Base-by-base conservation (phyloP, 2,329 filamentous ascomycete genomes). In the Venturia asperata region DNA sequence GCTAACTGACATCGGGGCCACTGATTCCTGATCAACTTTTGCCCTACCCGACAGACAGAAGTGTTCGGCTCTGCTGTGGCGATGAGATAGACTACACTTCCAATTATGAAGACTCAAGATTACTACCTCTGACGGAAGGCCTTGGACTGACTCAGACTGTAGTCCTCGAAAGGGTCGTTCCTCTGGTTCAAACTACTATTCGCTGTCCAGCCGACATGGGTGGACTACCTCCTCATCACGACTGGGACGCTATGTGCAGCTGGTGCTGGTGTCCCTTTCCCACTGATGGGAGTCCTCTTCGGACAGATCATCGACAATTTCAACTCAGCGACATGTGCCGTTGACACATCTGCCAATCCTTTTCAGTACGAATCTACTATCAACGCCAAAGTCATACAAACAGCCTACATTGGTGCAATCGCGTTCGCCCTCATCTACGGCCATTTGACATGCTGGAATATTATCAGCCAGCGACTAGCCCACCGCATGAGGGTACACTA, bases 361-460 rank as follows among this genome's bases (percentile, higher is more conserved):
- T 62, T 45, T 21, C 37, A 61, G 27, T 75, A 80, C 52, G 76
- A 83, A 66, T 67, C 71, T 49, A 73, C 73, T 39, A 80, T 86
- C 67, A 81, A 85, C 71, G 71, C 76, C 62, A 87, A 85, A 70
- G 82, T 90, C 45, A 72, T 88, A 13, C 68, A 71, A 69, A 82
- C 89, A 34, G 81, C 87, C 17, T 88, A 87, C 71, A 80, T 90
- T 47, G 83, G 83, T 24, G 83, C 87, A 65, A 86, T 81, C 41
- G 82, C 83, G 66, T 86, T 90, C 68, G 78, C 80, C 47, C 76
- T 84, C 66, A 87, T 89, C 68, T 91, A 89, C 73, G 74, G 80
- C 64, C 84, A 89, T 71, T 79, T 86, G 41, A 77, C 83, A 13
- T 87, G 82, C 68, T 89, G 86, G 86, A 85, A 80, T 68, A 77